Evolutionary conservation across 2,329 filamentous ascomycete species (phyloP), one percentile per base, ranked within the genome.

Genomic region (Endothia cerciana): DNA sequence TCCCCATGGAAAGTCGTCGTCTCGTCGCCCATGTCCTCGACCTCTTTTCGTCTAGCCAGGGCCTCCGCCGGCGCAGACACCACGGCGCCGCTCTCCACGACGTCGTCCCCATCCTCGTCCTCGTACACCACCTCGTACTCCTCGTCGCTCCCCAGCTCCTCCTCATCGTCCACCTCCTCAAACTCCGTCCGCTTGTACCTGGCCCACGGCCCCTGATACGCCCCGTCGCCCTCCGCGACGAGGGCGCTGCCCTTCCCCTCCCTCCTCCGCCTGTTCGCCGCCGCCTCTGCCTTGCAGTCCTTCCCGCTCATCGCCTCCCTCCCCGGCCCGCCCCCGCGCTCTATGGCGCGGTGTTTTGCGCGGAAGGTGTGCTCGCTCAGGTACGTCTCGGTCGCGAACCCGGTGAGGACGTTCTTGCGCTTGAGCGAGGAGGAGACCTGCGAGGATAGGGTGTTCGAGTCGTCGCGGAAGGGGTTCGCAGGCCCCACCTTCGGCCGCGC

Each of bases 151-250:
- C 86, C 90, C 51, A 96, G 82, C 76, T 92, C 87, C 59, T 86
- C 88, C 69, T 91, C 92, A 55, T 88, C 91, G 67, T 87, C 88
- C 22, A 92, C 88, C 66, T 91, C 86, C 70, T 93, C 90, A 72
- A 91, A 90, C 70, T 94, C 88, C 60, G 89, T 82, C 69, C 88
- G 84, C 72, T 84, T 85, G 74, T 96, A 97, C 75, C 85, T 89
- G 10, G 95, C 96, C 96, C 96, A 99, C 0, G 95, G 96, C 0
- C 96, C 96, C 45, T 97, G 86, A 77, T 99, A 99, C 56, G 93
- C 90, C 63, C 90, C 90, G 8, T 93, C 89, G 0, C 95, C 95
- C 73, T 97, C 94, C 0, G 94, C 90, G 47, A 97, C 85, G 22
- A 89, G 88, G 51, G 93, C 87, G 75, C 94, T 89, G 58, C 95